Percentiles rank a stretch among this genome's conserved stretches.
Evolutionary conservation across 805 yeast species (phyloP).

Genomic region (Jamesozyma hellenica): DNA sequence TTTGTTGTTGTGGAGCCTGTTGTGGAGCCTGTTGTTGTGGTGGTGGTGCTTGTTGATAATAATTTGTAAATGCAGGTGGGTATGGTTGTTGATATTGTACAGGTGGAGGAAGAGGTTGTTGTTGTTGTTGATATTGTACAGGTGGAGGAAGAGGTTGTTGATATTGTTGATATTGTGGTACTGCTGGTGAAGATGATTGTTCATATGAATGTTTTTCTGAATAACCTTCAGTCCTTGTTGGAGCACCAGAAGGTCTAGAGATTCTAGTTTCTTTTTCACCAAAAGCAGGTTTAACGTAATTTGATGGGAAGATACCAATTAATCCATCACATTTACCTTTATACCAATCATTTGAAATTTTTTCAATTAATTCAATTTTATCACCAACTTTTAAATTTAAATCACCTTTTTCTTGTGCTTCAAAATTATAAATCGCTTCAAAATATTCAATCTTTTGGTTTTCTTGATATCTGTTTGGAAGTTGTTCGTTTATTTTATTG

Average conservation of each 20-base stretch:
- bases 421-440: slow-evolving; percentile 67
- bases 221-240: slow-evolving; percentile 8
- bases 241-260: slow-evolving; percentile 4
- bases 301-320: slow-evolving; percentile 82
- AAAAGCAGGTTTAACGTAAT: slow-evolving; percentile 49
- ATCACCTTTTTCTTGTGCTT: slow-evolving; percentile 68
- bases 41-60: slow-evolving; percentile 18
- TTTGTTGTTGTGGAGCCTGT: slow-evolving; percentile 22
- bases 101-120: not conserved
- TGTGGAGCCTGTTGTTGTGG: slow-evolving; percentile 30
- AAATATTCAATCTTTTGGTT: slow-evolving; percentile 27
- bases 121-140: slow-evolving; percentile 3
- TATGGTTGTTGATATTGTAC: not conserved
- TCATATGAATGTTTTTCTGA: too few relatives aligned
- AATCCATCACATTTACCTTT: slow-evolving; percentile 53
- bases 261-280: slow-evolving; percentile 5
- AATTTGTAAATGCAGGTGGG: slow-evolving; percentile 8
- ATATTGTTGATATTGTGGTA: too few relatives aligned
- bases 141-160: not conserved
- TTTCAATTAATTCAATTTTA: slow-evolving; percentile 57
- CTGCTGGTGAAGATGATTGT: not conserved
- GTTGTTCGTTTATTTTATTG: slow-evolving; percentile 37
- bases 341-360: slow-evolving; percentile 83
- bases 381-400: slow-evolving; percentile 57
- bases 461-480: slow-evolving; percentile 42